These are phyloP conservation scores for Rhypophila decipiens DNA, from an alignment of 495 filamentous ascomycete genomes.

Conservation along the genomic window DNA sequence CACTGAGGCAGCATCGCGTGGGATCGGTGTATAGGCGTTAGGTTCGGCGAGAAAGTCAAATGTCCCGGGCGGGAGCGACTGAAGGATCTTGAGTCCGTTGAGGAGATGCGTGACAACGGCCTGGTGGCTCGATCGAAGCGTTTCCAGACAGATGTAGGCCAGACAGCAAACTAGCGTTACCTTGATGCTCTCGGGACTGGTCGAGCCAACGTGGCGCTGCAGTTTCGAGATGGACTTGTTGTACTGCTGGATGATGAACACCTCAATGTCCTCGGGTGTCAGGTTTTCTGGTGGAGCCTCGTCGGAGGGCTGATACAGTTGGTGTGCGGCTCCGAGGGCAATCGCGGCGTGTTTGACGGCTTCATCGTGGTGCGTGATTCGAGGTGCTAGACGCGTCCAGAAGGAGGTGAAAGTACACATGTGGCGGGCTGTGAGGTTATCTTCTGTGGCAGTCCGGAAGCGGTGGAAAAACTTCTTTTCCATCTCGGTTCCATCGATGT, in stretches of 20 bases:
- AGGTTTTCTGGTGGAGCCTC: constrained; percentile 11
- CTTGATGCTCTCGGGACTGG: constrained; percentile 22
- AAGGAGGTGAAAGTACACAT: constrained; percentile 22
- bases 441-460: constrained; percentile 14
- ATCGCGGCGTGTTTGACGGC: constrained; percentile 34
- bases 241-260: constrained; percentile 36
- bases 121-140: constrained; percentile 25
- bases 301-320: constrained; percentile 13
- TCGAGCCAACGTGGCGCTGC: constrained; percentile 21
- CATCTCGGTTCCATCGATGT: constrained; percentile 28
- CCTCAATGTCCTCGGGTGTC: constrained; percentile 22
- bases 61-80: constrained; percentile 17
- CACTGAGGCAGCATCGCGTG: neutral
- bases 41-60: constrained; percentile 14
- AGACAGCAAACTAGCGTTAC: constrained; percentile 34
- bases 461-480: constrained; percentile 29
- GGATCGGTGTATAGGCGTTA: neutral
- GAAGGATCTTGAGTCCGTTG: constrained; percentile 34
- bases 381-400: constrained; percentile 26
- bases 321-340: constrained; percentile 30
- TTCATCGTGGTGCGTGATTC: constrained; percentile 26
- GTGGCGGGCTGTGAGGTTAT: constrained; percentile 7
- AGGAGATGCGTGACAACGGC: constrained; percentile 28
- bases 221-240: constrained; percentile 31
- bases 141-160: constrained; percentile 34